These are phyloP conservation scores for Maudiozyma turicensis DNA, from an alignment of 805 yeast species.

Conservation along the genomic window DNA sequence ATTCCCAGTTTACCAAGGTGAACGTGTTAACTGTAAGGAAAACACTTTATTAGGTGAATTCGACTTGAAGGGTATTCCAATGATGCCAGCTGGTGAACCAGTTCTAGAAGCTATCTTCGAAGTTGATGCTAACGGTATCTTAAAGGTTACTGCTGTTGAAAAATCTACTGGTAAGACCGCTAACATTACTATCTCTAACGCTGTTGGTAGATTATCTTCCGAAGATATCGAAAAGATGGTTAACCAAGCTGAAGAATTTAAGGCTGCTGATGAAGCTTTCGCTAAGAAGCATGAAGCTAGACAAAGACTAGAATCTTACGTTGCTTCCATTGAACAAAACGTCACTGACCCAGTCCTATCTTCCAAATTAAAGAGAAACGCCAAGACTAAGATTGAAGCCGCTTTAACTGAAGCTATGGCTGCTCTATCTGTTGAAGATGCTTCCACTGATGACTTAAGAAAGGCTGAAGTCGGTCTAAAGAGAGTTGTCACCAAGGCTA, in stretches of 20 bases:
- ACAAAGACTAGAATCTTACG: conserved; percentile 98
- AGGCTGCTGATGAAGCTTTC: conserved; percentile 97
- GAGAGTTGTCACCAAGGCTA: conserved; percentile 99
- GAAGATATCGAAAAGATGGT: conserved; percentile 76
- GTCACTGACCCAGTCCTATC: conserved; percentile 97
- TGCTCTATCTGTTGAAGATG: conserved; percentile 93
- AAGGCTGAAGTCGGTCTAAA: conserved; percentile 98
- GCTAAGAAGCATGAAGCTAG: conserved; percentile 88
- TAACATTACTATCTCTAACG: conserved; percentile 97
- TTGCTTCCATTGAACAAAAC: conserved; percentile 88
- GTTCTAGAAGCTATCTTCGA: conserved; percentile 98
- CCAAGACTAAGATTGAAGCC: conserved; percentile 94
- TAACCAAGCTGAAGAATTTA: conserved; percentile 97
- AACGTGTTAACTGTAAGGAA: conserved; percentile 97
- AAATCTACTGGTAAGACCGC: conserved; percentile 98
- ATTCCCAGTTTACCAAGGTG: conserved; percentile 99
- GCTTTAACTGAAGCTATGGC: conserved; percentile 98
- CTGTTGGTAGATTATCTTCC: conserved; percentile 95
- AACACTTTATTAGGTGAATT: conserved; percentile 97
- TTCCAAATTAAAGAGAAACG: conserved; percentile 93
- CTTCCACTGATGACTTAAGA: conserved; percentile 94
- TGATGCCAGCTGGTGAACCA: conserved; percentile 98
- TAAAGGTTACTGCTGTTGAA: conserved; percentile 97
- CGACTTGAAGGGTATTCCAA: conserved; percentile 96
- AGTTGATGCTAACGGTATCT: conserved; percentile 98